Evolutionary conservation across 768 basidiomycete genomes (phyloP).

Genomic region (Crepidotus variabilis): DNA sequence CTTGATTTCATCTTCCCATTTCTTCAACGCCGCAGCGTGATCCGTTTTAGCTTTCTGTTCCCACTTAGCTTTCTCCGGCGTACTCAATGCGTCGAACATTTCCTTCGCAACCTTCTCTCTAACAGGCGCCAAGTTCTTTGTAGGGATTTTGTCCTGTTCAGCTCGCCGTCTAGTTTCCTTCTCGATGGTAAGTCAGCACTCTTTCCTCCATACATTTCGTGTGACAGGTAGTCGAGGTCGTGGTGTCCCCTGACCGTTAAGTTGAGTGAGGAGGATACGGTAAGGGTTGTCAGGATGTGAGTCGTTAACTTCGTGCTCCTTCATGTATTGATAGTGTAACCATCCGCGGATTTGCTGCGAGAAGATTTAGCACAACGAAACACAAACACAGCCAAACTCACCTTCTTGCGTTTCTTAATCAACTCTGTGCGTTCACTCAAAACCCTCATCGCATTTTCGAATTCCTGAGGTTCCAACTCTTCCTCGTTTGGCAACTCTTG

Average conservation of each 20-base stretch:
- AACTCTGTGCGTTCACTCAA: not conserved
- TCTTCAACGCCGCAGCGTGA: not conserved
- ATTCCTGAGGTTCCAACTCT: no score
- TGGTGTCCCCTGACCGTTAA: not conserved
- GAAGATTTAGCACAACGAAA: not conserved
- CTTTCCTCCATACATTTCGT: constrained; percentile 8
- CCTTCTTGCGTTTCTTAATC: not conserved
- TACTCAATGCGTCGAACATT: not conserved
- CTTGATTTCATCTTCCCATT: not conserved
- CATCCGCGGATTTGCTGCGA: constrained; percentile 15
- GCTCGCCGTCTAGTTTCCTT: not conserved
- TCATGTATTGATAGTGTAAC: constrained; percentile 13
- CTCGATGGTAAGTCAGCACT: constrained; percentile 2
- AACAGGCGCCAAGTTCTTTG: not conserved
- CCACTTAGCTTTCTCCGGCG: constrained; percentile 1
- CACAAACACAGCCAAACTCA: not conserved
- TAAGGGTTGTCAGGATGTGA: constrained; percentile 3
- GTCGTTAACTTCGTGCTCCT: constrained; percentile 6
- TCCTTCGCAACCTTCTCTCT: constrained; percentile 3
- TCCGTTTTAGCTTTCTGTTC: not conserved
- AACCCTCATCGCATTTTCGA: no score
- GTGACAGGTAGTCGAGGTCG: constrained; percentile 3
- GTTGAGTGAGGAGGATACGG: not conserved
- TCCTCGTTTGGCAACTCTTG: no score
- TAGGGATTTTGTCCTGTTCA: not conserved